Evolutionary conservation across 495 filamentous ascomycete genomes (phyloP).

Genomic region (Hypoxylon crocopeplum): DNA sequence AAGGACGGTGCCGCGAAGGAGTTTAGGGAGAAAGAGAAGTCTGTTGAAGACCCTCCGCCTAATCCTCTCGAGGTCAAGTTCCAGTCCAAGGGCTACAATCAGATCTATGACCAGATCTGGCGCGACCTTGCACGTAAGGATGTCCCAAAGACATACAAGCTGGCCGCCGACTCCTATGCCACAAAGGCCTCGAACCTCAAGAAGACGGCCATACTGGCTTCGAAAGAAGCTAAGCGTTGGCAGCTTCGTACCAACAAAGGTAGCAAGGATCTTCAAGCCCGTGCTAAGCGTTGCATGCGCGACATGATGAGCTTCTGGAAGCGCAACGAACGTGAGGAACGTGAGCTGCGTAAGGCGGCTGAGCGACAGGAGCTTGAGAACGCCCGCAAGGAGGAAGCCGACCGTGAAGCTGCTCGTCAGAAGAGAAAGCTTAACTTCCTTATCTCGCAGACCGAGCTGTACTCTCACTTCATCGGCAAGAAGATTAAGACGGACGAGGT

Average conservation of each 20-base stretch:
- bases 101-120: conserved; percentile 99
- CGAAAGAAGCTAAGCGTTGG: conserved; percentile 97
- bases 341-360: conserved; percentile 89
- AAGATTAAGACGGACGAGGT: conserved; percentile 98
- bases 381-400: conserved; percentile 93
- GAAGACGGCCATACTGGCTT: conserved; percentile 96
- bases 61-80: conserved; percentile 61
- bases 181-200: conserved; percentile 91
- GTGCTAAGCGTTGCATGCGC: conserved; percentile 96
- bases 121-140: conserved; percentile 92
- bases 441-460: conserved; percentile 97
- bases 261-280: conserved; percentile 94
- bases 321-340: conserved; percentile 95
- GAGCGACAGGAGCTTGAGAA: conserved; percentile 97
- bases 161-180: conserved; percentile 80
- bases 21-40: conserved; percentile 71
- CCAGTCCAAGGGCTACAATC: conserved; percentile 90
- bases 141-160: conserved; percentile 86
- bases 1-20: conserved; percentile 60
- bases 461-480: conserved; percentile 99
- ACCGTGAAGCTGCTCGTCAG: conserved; percentile 95
- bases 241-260: conserved; percentile 98
- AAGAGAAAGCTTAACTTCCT: conserved; percentile 99
- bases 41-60: conserved; percentile 60
- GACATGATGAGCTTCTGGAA: conserved; percentile 99